Evolutionary conservation across 352 stramenopile genomes (phyloP), one percentile per base, ranked within the genome.

Genomic region (Phytophthora fragariae): DNA sequence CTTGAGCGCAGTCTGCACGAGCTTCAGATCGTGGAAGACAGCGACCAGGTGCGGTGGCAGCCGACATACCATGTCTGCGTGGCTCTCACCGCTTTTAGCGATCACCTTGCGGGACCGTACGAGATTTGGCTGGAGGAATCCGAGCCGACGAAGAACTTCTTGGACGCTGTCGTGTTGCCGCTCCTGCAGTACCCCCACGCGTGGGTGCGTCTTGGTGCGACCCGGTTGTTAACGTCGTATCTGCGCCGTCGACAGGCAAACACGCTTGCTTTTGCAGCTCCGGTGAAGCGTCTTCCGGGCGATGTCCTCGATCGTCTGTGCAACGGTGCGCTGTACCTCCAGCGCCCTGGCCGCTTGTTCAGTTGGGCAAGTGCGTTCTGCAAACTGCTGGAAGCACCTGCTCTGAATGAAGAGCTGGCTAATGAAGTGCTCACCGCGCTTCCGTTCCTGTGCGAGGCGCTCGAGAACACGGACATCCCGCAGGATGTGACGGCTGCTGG

Each of bases 151-250:
- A 70, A 65, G 9, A 69, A 71, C 9, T 84, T 93, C 39, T 21
- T 92, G 19, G 80, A 90, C 47, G 67, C 71, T 14, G 76, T 92
- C 5, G 74, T 87, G 41, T 71, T 92, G 15, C 75, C 79, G 19
- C 63, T 96, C 37, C 69, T 93, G 44, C 80, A 91, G 62, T 96
- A 92, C 62, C 91, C 90, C 0, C 91, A 97, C 61, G 80, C 79
- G 5, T 84, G 83, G 72, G 90, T 97, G 64, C 90, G 90, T 49
- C 75, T 91, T 12, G 72, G 82, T 4, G 82, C 88, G 14, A 68
- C 91, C 15, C 73, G 76, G 21, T 71, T 94, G 39, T 24, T 96
- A 53, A 85, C 71, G 24, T 92, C 88, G 63, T 96, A 96, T 68
- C 8, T 96, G 63, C 61, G 80, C 14, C 81, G 80, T 15, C 89